Conservation (phyloP, 2,329 filamentous ascomycete genomes). For the Arthroderma sp. region DNA sequence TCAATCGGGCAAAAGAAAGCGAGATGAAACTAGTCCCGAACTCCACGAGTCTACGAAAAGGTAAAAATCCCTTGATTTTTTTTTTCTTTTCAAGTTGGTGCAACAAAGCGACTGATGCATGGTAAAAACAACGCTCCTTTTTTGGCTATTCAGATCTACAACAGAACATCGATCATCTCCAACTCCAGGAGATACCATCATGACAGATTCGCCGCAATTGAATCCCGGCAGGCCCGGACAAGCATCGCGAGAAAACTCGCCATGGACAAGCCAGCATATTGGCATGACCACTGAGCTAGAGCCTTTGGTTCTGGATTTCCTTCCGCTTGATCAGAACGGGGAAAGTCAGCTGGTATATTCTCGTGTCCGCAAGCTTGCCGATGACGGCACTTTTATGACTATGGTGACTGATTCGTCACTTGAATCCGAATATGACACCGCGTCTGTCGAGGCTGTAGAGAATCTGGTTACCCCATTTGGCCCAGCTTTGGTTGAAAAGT, state of each 20-base stretch:
- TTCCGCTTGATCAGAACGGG: constrained; percentile 29
- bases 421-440: constrained; percentile 5
- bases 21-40: constrained; percentile 20
- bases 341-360: constrained; percentile 24
- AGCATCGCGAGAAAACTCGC: neutral
- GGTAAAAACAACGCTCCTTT: too few relatives aligned
- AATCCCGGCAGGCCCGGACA: neutral
- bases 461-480: constrained; percentile 32
- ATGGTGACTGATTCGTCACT: constrained; percentile 20
- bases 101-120: too few relatives aligned
- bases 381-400: constrained; percentile 30
- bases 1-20: constrained; percentile 28
- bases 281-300: constrained; percentile 32
- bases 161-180: neutral
- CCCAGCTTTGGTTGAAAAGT: constrained; percentile 31
- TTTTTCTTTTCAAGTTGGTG: too few relatives aligned
- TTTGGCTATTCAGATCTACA: neutral
- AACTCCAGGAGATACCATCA: neutral
- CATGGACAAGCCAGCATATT: constrained; percentile 28
- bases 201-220: neutral
- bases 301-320: constrained; percentile 26
- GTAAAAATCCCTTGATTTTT: constrained; percentile 14
- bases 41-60: constrained; percentile 23
- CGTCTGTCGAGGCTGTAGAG: constrained; percentile 30
- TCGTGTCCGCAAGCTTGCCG: constrained; percentile 25